Percentiles rank a stretch among this genome's conserved stretches.
phyloP scores from a whole-genome alignment of 2,329 filamentous ascomycete genomes.

The Talaromyces sp. region DNA sequence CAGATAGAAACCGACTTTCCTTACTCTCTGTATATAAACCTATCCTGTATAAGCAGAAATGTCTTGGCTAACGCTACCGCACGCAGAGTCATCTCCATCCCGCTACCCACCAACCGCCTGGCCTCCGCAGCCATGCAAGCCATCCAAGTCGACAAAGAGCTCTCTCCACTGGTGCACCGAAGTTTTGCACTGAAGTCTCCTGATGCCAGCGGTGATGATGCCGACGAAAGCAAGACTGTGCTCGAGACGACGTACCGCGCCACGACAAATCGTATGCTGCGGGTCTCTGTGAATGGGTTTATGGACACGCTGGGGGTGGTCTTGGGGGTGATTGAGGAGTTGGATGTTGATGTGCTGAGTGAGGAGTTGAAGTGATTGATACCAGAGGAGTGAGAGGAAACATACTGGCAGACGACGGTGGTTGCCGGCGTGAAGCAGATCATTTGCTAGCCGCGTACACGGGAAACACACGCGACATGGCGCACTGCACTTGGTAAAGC shows the following conservation, averaged over 20 bases:
- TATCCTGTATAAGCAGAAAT: background rate
- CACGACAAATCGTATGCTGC: constrained; percentile 92
- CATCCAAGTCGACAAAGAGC: constrained; percentile 80
- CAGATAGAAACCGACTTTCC: constrained; percentile 30
- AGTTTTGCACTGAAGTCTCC: constrained; percentile 57
- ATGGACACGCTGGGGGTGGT: constrained; percentile 86
- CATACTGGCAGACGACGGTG: background rate
- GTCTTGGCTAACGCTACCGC: constrained; percentile 11
- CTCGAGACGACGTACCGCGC: constrained; percentile 76
- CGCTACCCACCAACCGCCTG: constrained; percentile 76
- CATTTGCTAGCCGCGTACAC: no score
- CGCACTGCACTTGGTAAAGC: background rate
- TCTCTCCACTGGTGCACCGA: constrained; percentile 78
- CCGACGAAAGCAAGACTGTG: constrained; percentile 46
- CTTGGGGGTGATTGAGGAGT: constrained; percentile 81
- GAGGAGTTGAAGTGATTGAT: constrained; percentile 21
- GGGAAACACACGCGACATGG: background rate
- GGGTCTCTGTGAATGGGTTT: constrained; percentile 93
- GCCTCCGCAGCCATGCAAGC: constrained; percentile 71
- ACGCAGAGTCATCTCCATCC: constrained; percentile 67
- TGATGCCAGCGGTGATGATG: constrained; percentile 22
- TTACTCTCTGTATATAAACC: constrained; percentile 36
- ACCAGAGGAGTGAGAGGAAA: background rate
- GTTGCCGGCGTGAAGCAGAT: background rate
- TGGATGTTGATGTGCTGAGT: constrained; percentile 78